These are phyloP conservation scores for Cercis canadensis DNA, from an alignment of 306 rosid genomes.

Conservation along the genomic window DNA sequence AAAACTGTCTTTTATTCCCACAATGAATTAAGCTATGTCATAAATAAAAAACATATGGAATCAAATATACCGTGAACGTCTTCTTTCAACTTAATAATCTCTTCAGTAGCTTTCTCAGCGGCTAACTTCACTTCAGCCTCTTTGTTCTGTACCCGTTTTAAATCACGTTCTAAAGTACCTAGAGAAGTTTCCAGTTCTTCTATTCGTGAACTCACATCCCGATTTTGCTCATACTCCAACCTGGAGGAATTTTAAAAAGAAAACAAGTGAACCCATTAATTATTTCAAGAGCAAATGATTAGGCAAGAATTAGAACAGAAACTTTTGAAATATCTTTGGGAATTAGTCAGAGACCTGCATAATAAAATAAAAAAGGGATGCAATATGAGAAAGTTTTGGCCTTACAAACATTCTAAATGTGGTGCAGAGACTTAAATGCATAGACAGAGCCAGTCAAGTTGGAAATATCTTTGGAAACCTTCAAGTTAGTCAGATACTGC, in stretches of 20 bases:
- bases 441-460: too few species aligned
- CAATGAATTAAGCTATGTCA: too few species aligned
- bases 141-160: constrained; percentile 68
- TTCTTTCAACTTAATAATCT: constrained; percentile 63
- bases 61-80: constrained; percentile 72
- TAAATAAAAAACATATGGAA: constrained; percentile 19
- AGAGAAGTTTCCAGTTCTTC: constrained; percentile 72
- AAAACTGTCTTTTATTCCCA: not conserved
- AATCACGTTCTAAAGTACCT: constrained; percentile 62
- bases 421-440: too few species aligned
- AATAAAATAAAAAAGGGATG: constrained; percentile 9
- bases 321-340: not conserved
- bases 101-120: constrained; percentile 70
- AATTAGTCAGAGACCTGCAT: too few species aligned
- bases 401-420: not conserved
- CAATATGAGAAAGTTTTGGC: not conserved
- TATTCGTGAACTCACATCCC: constrained; percentile 82
- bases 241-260: constrained; percentile 47
- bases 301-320: constrained; percentile 12
- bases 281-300: constrained; percentile 21
- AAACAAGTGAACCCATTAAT: constrained; percentile 24
- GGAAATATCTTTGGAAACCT: too few species aligned
- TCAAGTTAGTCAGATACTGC: too few species aligned
- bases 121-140: constrained; percentile 75
- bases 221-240: constrained; percentile 95